Percentiles rank a stretch among this genome's conserved stretches.
Conservation (phyloP, 371 early-diverging fungal species). For the Lichtheimia hyalospora region DNA sequence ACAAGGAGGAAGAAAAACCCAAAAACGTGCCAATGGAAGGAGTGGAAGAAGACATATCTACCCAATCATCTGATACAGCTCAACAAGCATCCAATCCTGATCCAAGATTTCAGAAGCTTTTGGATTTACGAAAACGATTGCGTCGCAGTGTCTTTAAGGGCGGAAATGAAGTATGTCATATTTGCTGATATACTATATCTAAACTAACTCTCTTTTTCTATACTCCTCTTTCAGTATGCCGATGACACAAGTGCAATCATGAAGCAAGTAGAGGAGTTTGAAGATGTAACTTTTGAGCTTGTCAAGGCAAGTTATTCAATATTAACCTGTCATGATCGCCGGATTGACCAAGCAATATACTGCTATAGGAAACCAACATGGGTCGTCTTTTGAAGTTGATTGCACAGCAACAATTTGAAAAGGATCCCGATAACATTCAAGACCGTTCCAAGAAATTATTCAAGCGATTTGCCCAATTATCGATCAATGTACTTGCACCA, state of each 20-base stretch:
- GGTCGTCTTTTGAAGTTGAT: constrained; percentile 46
- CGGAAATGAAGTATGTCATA: constrained; percentile 25
- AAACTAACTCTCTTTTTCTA: no score
- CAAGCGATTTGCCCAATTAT: constrained; percentile 33
- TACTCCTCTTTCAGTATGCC: constrained; percentile 18
- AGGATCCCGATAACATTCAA: constrained; percentile 35
- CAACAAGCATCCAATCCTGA: constrained; percentile 1
- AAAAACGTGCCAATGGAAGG: constrained; percentile 5
- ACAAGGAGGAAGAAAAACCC: constrained; percentile 13
- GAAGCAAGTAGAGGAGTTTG: constrained; percentile 44
- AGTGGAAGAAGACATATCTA: background rate
- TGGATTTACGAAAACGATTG: constrained; percentile 34
- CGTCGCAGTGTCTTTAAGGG: constrained; percentile 38
- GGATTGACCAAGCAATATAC: background rate
- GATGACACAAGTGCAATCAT: constrained; percentile 36
- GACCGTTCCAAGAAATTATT: constrained; percentile 29
- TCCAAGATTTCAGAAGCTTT: constrained; percentile 20
- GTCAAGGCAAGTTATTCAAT: constrained; percentile 31
- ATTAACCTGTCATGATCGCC: background rate
- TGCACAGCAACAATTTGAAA: constrained; percentile 28
- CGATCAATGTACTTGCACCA: constrained; percentile 36
- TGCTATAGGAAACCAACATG: constrained; percentile 48
- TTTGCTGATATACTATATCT: background rate
- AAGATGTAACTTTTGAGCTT: constrained; percentile 40
- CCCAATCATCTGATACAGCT: background rate